Conservation (phyloP, 2,329 filamentous ascomycete species). For the Truncatella angustata region DNA sequence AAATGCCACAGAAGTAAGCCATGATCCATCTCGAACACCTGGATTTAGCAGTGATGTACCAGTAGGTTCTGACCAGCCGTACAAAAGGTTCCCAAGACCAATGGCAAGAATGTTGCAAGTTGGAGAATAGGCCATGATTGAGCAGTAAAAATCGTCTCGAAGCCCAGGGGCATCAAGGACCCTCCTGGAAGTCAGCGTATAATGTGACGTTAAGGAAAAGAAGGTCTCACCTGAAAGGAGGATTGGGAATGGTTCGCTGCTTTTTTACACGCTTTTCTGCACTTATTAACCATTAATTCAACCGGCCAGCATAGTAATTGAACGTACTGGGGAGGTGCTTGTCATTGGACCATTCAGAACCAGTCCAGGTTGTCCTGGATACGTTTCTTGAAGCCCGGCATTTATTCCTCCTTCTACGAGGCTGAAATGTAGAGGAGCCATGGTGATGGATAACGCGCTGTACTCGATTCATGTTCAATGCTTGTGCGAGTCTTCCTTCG, state of each 20-base stretch:
- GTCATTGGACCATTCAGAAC: conserved; percentile 36
- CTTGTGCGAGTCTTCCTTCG: conserved; percentile 72
- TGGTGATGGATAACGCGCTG: conserved; percentile 63
- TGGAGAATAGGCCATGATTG: conserved; percentile 79
- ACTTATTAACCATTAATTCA: conserved; percentile 16
- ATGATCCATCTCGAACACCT: conserved; percentile 44
- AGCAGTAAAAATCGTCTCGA: conserved; percentile 96
- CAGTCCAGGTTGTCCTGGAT: conserved; percentile 41
- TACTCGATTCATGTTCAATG: conserved; percentile 74
- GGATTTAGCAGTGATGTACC: conserved; percentile 60
- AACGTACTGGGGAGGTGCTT: conserved; percentile 18
- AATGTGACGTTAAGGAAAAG: not conserved
- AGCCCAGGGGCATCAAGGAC: conserved; percentile 85
- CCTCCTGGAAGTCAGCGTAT: conserved; percentile 42
- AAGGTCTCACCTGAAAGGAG: conserved; percentile 70
- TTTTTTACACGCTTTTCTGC: conserved; percentile 16
- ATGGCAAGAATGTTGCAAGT: conserved; percentile 77
- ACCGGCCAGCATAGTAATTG: not conserved
- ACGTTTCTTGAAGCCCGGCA: conserved; percentile 16
- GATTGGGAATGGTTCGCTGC: conserved; percentile 57
- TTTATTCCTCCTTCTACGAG: conserved; percentile 27
- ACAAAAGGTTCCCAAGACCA: conserved; percentile 75
- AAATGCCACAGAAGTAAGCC: conserved; percentile 85
- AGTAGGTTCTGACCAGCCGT: conserved; percentile 80
- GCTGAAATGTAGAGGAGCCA: conserved; percentile 25